These are phyloP conservation scores for Boletus semigastroideus DNA, from an alignment of 1,284 basidiomycete genomes.

Conservation along the genomic window DNA sequence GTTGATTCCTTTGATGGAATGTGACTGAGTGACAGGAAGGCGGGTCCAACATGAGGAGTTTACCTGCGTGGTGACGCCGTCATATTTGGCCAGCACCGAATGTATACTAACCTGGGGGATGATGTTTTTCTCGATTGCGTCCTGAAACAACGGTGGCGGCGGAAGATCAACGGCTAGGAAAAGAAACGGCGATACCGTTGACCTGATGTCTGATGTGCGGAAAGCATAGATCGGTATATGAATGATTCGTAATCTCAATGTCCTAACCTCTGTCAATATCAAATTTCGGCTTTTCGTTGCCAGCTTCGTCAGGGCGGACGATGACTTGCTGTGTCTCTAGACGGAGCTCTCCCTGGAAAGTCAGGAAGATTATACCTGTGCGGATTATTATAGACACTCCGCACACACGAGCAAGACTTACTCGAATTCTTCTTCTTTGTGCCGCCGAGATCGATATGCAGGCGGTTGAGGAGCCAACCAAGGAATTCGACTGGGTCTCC, in stretches of 20 bases:
- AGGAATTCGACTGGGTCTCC: constrained; percentile 97
- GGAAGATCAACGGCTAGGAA: constrained; percentile 96
- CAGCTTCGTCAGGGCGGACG: constrained; percentile 72
- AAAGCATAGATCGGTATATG: constrained; percentile 17
- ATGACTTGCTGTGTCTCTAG: constrained; percentile 94
- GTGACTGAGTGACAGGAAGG: constrained; percentile 15
- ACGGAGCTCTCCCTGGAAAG: constrained; percentile 92
- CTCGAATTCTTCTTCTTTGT: constrained; percentile 85
- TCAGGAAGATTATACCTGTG: constrained; percentile 84
- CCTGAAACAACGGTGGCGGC: constrained; percentile 95
- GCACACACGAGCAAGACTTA: constrained; percentile 39
- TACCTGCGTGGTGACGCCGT: constrained; percentile 87
- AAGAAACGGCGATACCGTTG: constrained; percentile 87
- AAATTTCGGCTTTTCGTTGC: constrained; percentile 79
- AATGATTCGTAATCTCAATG: constrained; percentile 15
- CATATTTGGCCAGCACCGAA: constrained; percentile 93
- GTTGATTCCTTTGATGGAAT: constrained; percentile 65
- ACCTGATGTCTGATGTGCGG: constrained; percentile 72
- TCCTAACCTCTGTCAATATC: constrained; percentile 83
- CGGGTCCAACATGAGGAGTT: constrained; percentile 27
- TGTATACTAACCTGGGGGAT: constrained; percentile 96
- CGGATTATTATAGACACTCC: constrained; percentile 12
- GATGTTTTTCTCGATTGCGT: constrained; percentile 94
- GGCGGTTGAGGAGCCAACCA: constrained; percentile 91
- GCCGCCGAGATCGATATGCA: constrained; percentile 92